A percentile compares a stretch with the other conserved stretches of the same genome.
These are phyloP conservation scores for Fusarium falciforme DNA, from an alignment of 2,329 filamentous ascomycete species.

Conservation along the genomic window DNA sequence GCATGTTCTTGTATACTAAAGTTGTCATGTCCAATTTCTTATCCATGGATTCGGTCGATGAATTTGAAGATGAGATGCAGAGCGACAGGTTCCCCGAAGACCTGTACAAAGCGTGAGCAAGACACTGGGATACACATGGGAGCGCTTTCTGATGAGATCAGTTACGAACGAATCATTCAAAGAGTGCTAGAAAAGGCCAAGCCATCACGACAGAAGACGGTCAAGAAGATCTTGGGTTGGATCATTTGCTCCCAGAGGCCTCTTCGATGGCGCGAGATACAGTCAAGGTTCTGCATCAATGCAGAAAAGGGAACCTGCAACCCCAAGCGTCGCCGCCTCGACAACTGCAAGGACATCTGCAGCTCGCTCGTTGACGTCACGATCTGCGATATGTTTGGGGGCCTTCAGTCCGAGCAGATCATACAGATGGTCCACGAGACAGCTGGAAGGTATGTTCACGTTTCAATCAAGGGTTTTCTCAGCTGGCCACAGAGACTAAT, in stretches of 20 bases:
- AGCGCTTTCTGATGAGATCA: neutral
- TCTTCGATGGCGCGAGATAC: slow-evolving; percentile 20
- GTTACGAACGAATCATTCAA: slow-evolving; percentile 8
- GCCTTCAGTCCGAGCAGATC: neutral
- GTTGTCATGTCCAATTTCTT: slow-evolving; percentile 22
- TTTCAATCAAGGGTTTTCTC: neutral
- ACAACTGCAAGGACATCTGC: slow-evolving; percentile 17
- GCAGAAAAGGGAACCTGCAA: neutral
- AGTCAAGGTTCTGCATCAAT: slow-evolving; percentile 18
- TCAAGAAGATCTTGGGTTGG: neutral
- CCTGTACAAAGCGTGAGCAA: neutral
- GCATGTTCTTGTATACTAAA: slow-evolving; percentile 27
- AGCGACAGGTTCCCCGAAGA: slow-evolving; percentile 6
- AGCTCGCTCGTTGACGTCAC: slow-evolving; percentile 9
- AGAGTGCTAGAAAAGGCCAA: neutral
- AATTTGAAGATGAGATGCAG: slow-evolving; percentile 11
- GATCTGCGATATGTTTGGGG: neutral
- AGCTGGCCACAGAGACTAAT: neutral
- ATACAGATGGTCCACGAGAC: slow-evolving; percentile 21
- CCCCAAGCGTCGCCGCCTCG: neutral
- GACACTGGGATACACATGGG: neutral
- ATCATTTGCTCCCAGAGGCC: slow-evolving; percentile 2
- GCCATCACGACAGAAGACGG: neutral
- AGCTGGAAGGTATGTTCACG: neutral
- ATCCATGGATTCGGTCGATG: neutral